Conservation (phyloP, 371 early-diverging fungal species). For the Paramicrosporidium saccamoebae region DNA sequence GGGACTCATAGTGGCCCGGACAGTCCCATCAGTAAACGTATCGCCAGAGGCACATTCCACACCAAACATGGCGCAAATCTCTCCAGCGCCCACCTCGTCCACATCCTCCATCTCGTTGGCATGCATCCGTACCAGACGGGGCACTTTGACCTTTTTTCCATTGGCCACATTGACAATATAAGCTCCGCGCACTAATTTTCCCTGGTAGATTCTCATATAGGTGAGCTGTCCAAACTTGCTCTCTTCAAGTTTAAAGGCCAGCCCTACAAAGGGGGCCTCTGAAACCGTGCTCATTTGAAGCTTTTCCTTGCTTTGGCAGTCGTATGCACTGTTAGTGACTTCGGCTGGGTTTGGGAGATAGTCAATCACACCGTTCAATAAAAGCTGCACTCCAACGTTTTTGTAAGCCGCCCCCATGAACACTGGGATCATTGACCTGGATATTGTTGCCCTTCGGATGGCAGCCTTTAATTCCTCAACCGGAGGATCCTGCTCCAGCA, state of each 20-base stretch:
- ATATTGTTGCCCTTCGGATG: constrained; percentile 39
- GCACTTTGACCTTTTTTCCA: constrained; percentile 75
- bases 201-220: constrained; percentile 86
- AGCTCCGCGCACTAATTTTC: constrained; percentile 47
- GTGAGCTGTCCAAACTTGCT: constrained; percentile 82
- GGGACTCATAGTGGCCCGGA: constrained; percentile 66
- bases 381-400: constrained; percentile 40
- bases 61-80: constrained; percentile 91
- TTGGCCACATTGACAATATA: constrained; percentile 56
- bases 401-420: constrained; percentile 63
- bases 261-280: constrained; percentile 38
- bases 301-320: constrained; percentile 21
- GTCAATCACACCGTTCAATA: constrained; percentile 28
- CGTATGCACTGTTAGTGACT: constrained; percentile 32
- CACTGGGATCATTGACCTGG: constrained; percentile 41
- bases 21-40: constrained; percentile 65
- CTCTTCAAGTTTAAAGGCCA: constrained; percentile 83
- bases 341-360: constrained; percentile 45
- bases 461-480: constrained; percentile 25
- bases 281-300: constrained; percentile 8
- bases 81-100: constrained; percentile 65
- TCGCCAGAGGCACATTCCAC: constrained; percentile 91
- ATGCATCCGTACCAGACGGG: constrained; percentile 89
- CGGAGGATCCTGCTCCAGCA: constrained; percentile 33
- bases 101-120: constrained; percentile 93